Evolutionary conservation across 2,329 filamentous ascomycete genomes (phyloP), one percentile per base, ranked within the genome.

Genomic region (Bipolaris bicolor): DNA sequence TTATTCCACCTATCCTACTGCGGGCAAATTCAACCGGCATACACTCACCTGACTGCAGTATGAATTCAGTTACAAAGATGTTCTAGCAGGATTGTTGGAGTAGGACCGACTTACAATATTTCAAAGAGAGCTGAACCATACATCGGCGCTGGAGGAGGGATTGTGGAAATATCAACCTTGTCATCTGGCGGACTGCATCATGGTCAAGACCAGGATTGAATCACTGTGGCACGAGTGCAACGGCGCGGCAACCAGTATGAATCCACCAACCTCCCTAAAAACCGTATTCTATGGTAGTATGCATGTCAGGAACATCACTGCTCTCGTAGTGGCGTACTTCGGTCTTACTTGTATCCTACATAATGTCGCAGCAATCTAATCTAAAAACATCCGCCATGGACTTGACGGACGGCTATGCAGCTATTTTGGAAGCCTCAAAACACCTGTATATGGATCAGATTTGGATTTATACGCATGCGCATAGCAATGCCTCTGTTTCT

Each of bases 1-100:
- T 22, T 74, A 7, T 74, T 70, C 41, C 69, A 74, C 45, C 59
- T 74, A 1, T 74, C 71, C 53, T 73, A 69, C 39, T 70, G 72
- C 52, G 63, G 74, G 37, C 57, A 67, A 37, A 69, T 68, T 6
- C 71, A 70, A 26, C 57, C 68, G 59, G 47, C 62, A 7, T 70
- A 71, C 49, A 52, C 68, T 20, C 57, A 70, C 37, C 37, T 72
- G 15, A 66, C 62, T 2, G 60, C 41, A 10, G 51, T 37, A 1
- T 55, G 47, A 2, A 29, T 68, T 2, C 55, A 57, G 3, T 51
- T 57, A 2, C 49, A 55, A 16, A 18, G 64, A 60, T 24, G 65
- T 73, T 2, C 36, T 73, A 10, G 36, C 55, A 11, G 64, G 63
- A 11, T 59, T 60, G 6, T 56, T 74, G 26, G n/a, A 36, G 9